Percentiles rank a stretch among this genome's conserved stretches.
These are phyloP conservation scores for Microcera coccophila DNA, from an alignment of 2,329 filamentous ascomycete species.

Conservation along the genomic window DNA sequence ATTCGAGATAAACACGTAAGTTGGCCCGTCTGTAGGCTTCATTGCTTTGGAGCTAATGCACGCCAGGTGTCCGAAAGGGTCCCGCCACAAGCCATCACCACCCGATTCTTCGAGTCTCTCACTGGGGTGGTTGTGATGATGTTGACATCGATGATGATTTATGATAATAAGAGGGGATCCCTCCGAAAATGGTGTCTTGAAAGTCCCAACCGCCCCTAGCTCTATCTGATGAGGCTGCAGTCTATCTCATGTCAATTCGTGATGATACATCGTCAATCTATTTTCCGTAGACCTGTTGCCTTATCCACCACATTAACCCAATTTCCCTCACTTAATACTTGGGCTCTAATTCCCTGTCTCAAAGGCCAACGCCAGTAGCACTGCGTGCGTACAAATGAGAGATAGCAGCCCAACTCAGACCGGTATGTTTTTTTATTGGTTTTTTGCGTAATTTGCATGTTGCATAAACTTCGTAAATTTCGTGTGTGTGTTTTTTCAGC, in stretches of 20 bases:
- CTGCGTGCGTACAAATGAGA: background rate
- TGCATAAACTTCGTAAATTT: conserved; percentile 17
- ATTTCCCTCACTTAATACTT: background rate
- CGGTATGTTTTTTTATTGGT: conserved; percentile 1
- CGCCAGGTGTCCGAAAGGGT: too few species aligned
- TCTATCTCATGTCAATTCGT: background rate
- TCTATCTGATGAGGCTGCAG: background rate
- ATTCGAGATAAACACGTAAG: too few species aligned
- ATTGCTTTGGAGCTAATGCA: too few species aligned
- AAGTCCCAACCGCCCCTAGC: too few species aligned
- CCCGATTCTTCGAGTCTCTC: too few species aligned
- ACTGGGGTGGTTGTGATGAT: too few species aligned
- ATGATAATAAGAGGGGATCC: too few species aligned
- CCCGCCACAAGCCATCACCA: too few species aligned
- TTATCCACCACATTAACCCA: background rate
- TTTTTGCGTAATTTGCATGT: conserved; percentile 11
- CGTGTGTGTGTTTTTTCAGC: conserved; percentile 1
- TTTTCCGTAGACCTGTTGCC: background rate
- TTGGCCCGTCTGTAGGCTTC: too few species aligned
- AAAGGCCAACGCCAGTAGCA: background rate
- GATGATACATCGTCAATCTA: background rate
- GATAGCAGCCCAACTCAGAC: background rate
- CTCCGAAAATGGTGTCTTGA: too few species aligned
- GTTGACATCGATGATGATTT: too few species aligned
- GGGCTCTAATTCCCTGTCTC: background rate